Percentiles rank a stretch among this genome's conserved stretches.
Conservation (phyloP, 345 rosid species). For the Angophora floribunda region DNA sequence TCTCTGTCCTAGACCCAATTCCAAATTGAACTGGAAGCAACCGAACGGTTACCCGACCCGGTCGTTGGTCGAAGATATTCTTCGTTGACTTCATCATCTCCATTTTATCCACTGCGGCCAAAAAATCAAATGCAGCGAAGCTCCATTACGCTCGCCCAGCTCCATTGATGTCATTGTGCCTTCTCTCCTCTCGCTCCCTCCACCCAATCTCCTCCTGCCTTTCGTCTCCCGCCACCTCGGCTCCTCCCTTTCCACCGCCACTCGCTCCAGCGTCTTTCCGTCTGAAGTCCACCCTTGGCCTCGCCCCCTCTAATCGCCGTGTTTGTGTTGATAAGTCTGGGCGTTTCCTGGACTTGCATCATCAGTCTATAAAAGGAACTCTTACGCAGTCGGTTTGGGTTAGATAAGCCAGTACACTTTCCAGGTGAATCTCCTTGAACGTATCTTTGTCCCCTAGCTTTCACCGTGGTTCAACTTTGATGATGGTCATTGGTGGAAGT, state of each 20-base stretch:
- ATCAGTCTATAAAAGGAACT: not conserved
- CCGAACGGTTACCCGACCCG: too few species aligned
- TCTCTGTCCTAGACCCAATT: not conserved
- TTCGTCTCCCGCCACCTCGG: conserved; percentile 12
- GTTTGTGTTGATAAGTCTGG: too few species aligned
- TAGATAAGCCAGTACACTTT: not conserved
- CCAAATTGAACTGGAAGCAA: too few species aligned
- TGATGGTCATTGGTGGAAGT: not conserved
- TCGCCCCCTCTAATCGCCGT: too few species aligned
- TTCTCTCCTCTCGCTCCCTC: conserved; percentile 27
- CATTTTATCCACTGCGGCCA: not conserved
- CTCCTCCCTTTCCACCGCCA: not conserved
- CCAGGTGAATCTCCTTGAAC: not conserved
- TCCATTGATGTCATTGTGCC: conserved; percentile 24
- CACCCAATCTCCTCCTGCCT: conserved; percentile 39
- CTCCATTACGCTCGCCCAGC: not conserved
- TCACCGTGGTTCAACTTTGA: not conserved
- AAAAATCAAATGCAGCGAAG: conserved; percentile 34
- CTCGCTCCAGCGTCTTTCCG: not conserved
- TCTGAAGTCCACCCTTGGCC: not conserved
- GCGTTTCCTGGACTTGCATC: not conserved
- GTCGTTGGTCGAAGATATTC: not conserved
- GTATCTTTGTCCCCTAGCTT: not conserved
- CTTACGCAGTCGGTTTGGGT: not conserved
- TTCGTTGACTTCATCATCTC: not conserved